Evolutionary conservation across 108 stramenopile species (phyloP), one percentile per base, ranked within the genome.

Genomic region (Fragilaria crotonensis): DNA sequence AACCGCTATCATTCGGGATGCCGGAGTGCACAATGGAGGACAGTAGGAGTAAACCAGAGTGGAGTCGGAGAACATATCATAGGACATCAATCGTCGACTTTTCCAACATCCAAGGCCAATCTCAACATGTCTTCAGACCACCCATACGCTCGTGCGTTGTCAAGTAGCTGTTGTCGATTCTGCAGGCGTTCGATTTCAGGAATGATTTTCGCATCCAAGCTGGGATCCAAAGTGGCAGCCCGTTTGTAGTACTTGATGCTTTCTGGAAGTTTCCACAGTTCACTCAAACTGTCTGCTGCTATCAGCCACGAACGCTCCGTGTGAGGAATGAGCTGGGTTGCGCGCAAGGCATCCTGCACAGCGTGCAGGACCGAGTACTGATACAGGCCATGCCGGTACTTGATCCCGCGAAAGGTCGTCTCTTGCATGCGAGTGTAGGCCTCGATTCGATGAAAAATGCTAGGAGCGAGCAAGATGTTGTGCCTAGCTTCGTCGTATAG

Each of bases 351-450:
- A 69, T 91, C 85, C 59, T 79, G 79, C 17, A 73, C 70, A 5
- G 89, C 85, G 49, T 81, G 82, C 19, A 91, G 47, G 59, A 91
- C 48, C 5, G 86, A 76, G 36, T 76, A 83, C 70, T 87, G 85
- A 44, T 87, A 87, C 69, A 91, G 70, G 50, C 83, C 85, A 67
- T 87, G 89, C 4, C 81, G 82, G 52, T 81, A 87, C 30, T 85
- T 71, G 7, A 72, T 78, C 21, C 66, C 59, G 23, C 77, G 79
- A 30, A 83, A 78, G 36, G 77, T 72, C 0, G 56, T 47, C 30
- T 91, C 67, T 29, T 84, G 76, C 2, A 53, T 31, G 44, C 57
- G 71, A 0, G 69, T 72, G 54, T 87, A 72, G 11, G 54, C 47
- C 2, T 65, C 27, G 1, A 87, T 32, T 17, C 73, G 72, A 29